Base-by-base conservation (phyloP, 306 rosid species). In the Lupinus albus region DNA sequence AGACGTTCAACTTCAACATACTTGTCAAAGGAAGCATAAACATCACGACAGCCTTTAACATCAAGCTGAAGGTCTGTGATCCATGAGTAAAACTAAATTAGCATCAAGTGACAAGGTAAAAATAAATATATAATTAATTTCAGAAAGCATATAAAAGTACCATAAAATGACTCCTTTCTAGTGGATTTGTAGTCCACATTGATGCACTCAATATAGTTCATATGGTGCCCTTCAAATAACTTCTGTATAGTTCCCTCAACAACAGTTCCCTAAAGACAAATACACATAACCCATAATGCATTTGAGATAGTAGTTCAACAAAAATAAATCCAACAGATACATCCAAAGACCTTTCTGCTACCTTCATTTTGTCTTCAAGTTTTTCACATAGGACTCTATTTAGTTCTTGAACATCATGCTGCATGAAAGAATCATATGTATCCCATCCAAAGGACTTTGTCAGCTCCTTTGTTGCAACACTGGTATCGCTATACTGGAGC, bases 141-240 rank as follows among this genome's bases (percentile, higher is more conserved):
- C 17, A 42, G 57, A 13, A 15, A 35, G 45, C 11, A 41, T 14
- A 67, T 32, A 41, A 28, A 72, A 66, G 61, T 88, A 94, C 99
- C 99, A 85, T 94, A 94, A 84, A 88, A 94, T 8, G 99, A 94
- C 74, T 94, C 99, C 84, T 90, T 94, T 82, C 99, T 88, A 16
- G 97, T 94, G 58, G 99, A 94, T 79, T 90, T 94, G 65, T 90
- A 94, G 81, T 94, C 99, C 79, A 90, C 99, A n/a, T 94, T 94
- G 75, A 94, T 88, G 88, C 99, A 94, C 76, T 94, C 99, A 50
- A 94, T 94, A 64, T 91, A 94, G 73, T 94, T 94, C 99, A 94
- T 94, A 64, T 94, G 97, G 74, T 94, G 99, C 56, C 99, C 99
- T 85, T 94, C 99, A 76, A 94, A 94, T 74, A 94, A 86, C 71